A percentile compares a stretch with the other conserved stretches of the same genome.
phyloP scores from a whole-genome alignment of 2,329 filamentous ascomycete genomes.

The Monilinia polystroma region DNA sequence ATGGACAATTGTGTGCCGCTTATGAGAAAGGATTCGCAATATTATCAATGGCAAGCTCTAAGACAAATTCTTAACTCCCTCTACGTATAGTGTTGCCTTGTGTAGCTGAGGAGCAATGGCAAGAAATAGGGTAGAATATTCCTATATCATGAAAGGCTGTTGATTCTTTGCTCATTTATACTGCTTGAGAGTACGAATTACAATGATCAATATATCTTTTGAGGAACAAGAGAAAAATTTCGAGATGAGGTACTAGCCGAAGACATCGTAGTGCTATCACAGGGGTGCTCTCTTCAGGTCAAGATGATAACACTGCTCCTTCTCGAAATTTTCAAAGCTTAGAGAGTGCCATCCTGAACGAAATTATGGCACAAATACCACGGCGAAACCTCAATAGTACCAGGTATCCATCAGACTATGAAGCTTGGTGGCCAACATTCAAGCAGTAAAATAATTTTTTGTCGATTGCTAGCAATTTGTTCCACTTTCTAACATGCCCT shows the following conservation, averaged over 20 bases:
- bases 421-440: neutral
- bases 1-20: neutral
- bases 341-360: neutral
- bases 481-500: neutral
- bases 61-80: neutral
- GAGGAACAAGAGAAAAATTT: neutral
- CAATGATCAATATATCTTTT: neutral
- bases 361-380: neutral
- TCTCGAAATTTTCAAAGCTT: no score
- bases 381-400: neutral
- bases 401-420: neutral
- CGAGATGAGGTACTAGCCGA: neutral
- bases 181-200: neutral
- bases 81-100: neutral
- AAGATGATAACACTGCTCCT: neutral
- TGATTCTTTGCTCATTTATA: neutral
- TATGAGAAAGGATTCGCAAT: neutral
- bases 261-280: no score
- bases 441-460: neutral
- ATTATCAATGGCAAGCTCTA: neutral
- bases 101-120: neutral
- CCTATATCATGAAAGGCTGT: neutral
- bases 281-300: neutral
- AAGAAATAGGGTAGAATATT: neutral
- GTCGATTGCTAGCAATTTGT: neutral